These are phyloP conservation scores for Penicillium nucicola DNA, from an alignment of 495 filamentous ascomycete species.

Conservation along the genomic window DNA sequence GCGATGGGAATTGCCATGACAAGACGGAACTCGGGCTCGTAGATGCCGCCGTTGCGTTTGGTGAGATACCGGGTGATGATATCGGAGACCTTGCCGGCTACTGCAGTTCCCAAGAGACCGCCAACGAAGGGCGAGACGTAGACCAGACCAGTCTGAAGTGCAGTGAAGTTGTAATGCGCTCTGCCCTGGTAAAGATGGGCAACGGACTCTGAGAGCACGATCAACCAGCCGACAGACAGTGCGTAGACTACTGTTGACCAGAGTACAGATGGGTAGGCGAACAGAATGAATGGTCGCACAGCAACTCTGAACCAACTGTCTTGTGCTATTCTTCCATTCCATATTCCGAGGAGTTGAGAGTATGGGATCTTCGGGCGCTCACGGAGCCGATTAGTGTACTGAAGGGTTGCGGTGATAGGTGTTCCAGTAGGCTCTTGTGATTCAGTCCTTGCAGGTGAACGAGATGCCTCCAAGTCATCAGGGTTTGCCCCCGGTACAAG, in stretches of 20 bases:
- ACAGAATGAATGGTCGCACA: conserved; percentile 78
- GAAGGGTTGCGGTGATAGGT: conserved; percentile 22
- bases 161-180: conserved; percentile 70
- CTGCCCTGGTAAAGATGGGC: conserved; percentile 68
- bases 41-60: conserved; percentile 82
- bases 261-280: conserved; percentile 82
- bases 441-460: conserved; percentile 33
- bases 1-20: conserved; percentile 86
- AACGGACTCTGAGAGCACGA: conserved; percentile 87
- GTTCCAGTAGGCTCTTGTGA: conserved; percentile 22
- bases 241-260: conserved; percentile 89
- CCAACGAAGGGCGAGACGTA: conserved; percentile 91
- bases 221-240: conserved; percentile 91
- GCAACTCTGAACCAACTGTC: conserved; percentile 79
- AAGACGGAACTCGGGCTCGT: conserved; percentile 93
- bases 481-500: conserved; percentile 1
- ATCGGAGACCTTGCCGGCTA: conserved; percentile 87
- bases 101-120: conserved; percentile 82
- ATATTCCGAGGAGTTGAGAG: conserved; percentile 64
- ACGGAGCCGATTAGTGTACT: conserved; percentile 61
- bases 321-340: conserved; percentile 70
- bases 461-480: conserved; percentile 24
- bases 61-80: conserved; percentile 76
- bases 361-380: conserved; percentile 64
- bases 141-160: conserved; percentile 77